Evolutionary conservation across 1,284 basidiomycete species (phyloP), one percentile per base, ranked within the genome.

Genomic region (Ustilago bromivora): DNA sequence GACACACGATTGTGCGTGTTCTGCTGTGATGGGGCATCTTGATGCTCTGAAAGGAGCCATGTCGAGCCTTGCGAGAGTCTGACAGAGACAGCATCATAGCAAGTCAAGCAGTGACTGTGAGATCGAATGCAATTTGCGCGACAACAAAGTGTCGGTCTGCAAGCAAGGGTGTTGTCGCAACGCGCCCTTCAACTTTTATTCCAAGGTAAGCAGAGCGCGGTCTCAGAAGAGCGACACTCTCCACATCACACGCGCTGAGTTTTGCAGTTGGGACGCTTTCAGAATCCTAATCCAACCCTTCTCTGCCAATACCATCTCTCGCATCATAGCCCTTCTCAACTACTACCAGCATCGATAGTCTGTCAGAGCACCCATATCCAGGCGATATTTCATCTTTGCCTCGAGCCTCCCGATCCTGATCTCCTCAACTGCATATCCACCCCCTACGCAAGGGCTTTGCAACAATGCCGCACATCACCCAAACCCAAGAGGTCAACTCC

Each of bases 401-500:
- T 40, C 38, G 15, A 40, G 15, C 38, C 11, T 40, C 10, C 38
- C 15, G 40, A 41, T 23, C 28, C 28, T 40, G 38, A 12, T 17
- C 28, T 51, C 49, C 23, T 51, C 49, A 7, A 19, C 49, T 7
- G 28, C 49, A 7, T 31, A 12, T n/a, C 10, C 28, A 17, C 15
- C n/a, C 41, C 15, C 15, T 17, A 46, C 10, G 13, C 11, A 32
- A 6, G 10, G 9, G 4, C 28, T 13, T 51, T 49, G 13, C 49
- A 51, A 51, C 28, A 31, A 51, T 51, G 49, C 31, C 31, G 4
- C 49, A 31, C 32, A 66, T 65, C 55, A 47, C 54, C 1, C 52
- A 47, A 28, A 46, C 46, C 7, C 65, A 65, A 32, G 65, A 72
- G 32, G 38, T 49, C 6, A 35, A 41, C 3, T 68, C 72, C 2